phyloP scores from a whole-genome alignment of 2,329 filamentous ascomycete species.

The Acephala macrosclerotiorum region DNA sequence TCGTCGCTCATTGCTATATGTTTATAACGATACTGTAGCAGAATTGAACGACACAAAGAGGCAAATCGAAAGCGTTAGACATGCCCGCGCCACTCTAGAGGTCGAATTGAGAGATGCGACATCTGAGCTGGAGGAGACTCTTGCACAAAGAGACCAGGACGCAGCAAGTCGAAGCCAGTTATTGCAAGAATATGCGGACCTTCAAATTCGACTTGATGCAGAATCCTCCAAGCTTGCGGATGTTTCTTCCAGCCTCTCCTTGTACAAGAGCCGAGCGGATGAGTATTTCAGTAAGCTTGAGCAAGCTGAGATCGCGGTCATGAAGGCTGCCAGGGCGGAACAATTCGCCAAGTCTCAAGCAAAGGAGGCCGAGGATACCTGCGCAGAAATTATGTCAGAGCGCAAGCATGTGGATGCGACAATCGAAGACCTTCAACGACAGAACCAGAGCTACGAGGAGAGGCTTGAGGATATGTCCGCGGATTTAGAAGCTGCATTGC shows the following conservation, averaged over 20 bases:
- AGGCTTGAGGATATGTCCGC: slow-evolving; percentile 90
- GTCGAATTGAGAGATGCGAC: slow-evolving; percentile 85
- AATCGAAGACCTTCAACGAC: slow-evolving; percentile 89
- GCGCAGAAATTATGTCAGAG: slow-evolving; percentile 88
- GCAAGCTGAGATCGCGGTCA: slow-evolving; percentile 92
- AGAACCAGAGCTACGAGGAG: slow-evolving; percentile 90
- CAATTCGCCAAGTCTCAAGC: slow-evolving; percentile 93
- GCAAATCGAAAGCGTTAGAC: slow-evolving; percentile 86
- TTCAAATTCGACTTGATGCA: slow-evolving; percentile 91
- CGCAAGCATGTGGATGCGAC: slow-evolving; percentile 87
- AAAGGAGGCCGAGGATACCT: slow-evolving; percentile 89
- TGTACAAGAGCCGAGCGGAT: slow-evolving; percentile 92
- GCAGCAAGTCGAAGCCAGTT: slow-evolving; percentile 86
- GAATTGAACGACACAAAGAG: slow-evolving; percentile 88
- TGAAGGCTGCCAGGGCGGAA: slow-evolving; percentile 90
- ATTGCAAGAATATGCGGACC: slow-evolving; percentile 88
- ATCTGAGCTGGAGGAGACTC: slow-evolving; percentile 84
- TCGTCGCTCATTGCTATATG: slow-evolving; percentile 79
- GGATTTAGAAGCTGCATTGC: slow-evolving; percentile 83
- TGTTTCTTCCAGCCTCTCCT: slow-evolving; percentile 79
- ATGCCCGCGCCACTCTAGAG: slow-evolving; percentile 79
- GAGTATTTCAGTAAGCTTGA: slow-evolving; percentile 98
- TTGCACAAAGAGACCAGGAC: slow-evolving; percentile 83
- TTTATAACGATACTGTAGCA: slow-evolving; percentile 83
- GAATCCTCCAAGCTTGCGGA: slow-evolving; percentile 87